phyloP scores from a whole-genome alignment of 176 grass and related monocot genomes.

The Poa annua region DNA sequence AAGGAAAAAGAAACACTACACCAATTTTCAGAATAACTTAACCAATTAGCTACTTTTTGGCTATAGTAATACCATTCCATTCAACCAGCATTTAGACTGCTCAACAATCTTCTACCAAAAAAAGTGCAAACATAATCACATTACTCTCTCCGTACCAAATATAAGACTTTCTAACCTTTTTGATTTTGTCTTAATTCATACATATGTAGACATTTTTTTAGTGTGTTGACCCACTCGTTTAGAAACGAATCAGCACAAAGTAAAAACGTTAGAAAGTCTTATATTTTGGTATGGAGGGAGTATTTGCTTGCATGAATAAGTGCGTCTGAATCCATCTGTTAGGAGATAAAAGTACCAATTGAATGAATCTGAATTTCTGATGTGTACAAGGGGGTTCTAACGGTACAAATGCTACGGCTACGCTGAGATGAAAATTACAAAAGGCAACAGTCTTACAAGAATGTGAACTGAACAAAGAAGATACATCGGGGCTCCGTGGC shows the following conservation, averaged over 20 bases:
- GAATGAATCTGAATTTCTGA: slow-evolving; percentile 68
- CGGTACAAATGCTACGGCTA: slow-evolving; percentile 52
- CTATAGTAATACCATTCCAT: not conserved
- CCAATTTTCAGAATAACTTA: too few relatives aligned
- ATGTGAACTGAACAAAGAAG: slow-evolving; percentile 54
- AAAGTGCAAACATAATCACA: not conserved
- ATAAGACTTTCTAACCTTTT: too few relatives aligned
- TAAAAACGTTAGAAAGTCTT: too few relatives aligned
- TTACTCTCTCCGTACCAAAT: too few relatives aligned
- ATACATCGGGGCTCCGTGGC: slow-evolving; percentile 46
- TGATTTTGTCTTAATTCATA: too few relatives aligned
- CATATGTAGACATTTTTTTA: too few relatives aligned
- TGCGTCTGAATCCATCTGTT: not conserved
- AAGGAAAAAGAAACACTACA: too few relatives aligned
- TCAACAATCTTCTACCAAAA: not conserved
- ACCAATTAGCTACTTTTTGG: too few relatives aligned
- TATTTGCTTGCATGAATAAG: not conserved
- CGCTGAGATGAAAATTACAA: slow-evolving; percentile 56
- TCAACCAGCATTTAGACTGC: not conserved
- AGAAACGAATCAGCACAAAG: too few relatives aligned
- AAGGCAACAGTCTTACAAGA: slow-evolving; percentile 26
- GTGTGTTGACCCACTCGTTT: too few relatives aligned
- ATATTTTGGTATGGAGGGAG: too few relatives aligned
- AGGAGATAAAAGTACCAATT: slow-evolving; percentile 50
- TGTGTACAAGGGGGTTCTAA: slow-evolving; percentile 56